Evolutionary conservation across 441 rosid genomes (phyloP), one percentile per base, ranked within the genome.

Genomic region (Euphorbia corollata): DNA sequence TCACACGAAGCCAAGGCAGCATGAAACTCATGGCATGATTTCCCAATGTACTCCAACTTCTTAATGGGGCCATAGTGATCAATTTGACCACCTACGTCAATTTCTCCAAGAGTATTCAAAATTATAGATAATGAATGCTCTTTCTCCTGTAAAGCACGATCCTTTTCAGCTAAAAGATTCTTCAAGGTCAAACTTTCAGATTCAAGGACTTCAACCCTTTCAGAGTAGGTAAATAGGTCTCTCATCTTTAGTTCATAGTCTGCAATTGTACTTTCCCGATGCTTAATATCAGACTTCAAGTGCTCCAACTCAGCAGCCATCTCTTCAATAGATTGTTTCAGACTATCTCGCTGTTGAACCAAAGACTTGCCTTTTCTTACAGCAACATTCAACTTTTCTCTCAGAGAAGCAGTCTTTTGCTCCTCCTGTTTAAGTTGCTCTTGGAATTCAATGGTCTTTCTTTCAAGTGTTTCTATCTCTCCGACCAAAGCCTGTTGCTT

Each of bases 331-430:
- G 83, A 83, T 82, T 88, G 92, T 73, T 92, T 89, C 80, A 92
- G 80, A 74, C 80, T 74, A 81, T 96, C 98, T 71, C 94, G 89
- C 61, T 82, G 88, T 75, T 92, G 98, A 82, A 96, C 96, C 85
- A 96, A 81, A 23, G 87, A 86, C 80, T 96, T 96, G 68, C 99
- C 98, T 88, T 96, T 96, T 76, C 96, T 83, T 75, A 96, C 98
- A 56, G 98, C 99, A 76, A 91, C 86, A 72, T 85, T 89, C 80
- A 96, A 69, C 79, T 93, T 96, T 81, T 96, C 99, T 75, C 96
- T 87, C 4, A 76, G 72, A 68, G 97, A 86, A 72, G 84, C 80
- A 61, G 92, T 85, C 80, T 86, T 96, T 82, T 87, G 97, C 83
- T 91, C 96, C 84, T 92, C 99, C 80, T 84, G 94, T 67, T 70